Base-by-base conservation (phyloP, 441 rosid species). In the Croton setiger region DNA sequence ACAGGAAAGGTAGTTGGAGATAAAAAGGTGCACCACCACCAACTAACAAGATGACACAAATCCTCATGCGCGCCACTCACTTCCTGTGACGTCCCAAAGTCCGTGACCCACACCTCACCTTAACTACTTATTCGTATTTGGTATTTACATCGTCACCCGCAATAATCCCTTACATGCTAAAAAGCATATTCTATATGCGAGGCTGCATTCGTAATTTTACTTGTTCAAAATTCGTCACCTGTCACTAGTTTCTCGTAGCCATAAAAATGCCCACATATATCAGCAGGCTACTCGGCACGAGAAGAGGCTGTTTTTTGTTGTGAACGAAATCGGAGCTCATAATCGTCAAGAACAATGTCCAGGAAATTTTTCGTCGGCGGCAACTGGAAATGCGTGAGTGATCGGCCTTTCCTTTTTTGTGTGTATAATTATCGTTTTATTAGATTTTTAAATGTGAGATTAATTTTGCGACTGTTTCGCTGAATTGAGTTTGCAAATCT, bases 371-470 rank as follows among this genome's bases (percentile, higher is more conserved):
- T 88, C 76, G 86, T 88, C 74, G 91, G 88, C 63, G 93, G 93
- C 63, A 88, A 88, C 87, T 88, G 93, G 91, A 88, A 88, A 88
- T 86, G 93, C 78, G 91, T 86, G 72, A 49, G 88, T 69, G 55
- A 12, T 4, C 59, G 17, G 35, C 15, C 69, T 15, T 20, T 18
- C 12, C 13, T 7, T 33, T 36, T 59, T 2, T 31, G 23, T 45
- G 5, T 63, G 36, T 31, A 44, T 63, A 63, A 14, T 44, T 20
- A 35, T 43, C 15, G 51, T 39, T 49, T 54, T 60, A 36, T 54
- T 60, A 15, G n/a, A 9, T 55, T 39, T 18, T 44, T 10, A 48
- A 8, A 21, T 21, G 5, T 48, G 36, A 33, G n/a, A 39, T 52
- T 43, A n/a, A 0, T 61, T 20, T 61, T 41, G 17, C 33, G 0